Evolutionary conservation across 2,329 filamentous ascomycete species (phyloP), one percentile per base, ranked within the genome.

Genomic region (Talaromyces sp.): DNA sequence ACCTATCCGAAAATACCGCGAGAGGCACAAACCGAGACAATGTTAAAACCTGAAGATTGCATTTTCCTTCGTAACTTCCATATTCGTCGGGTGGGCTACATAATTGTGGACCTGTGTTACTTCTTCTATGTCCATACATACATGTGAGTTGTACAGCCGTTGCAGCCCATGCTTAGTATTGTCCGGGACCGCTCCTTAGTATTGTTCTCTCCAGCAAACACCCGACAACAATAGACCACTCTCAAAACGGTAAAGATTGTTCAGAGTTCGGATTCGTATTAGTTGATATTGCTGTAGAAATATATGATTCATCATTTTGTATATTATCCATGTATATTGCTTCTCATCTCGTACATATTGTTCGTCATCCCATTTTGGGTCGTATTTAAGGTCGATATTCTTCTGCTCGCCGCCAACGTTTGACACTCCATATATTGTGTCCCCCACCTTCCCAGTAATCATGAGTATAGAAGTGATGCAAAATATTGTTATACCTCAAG

Each of bases 171-270:
- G 50, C 61, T 63, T 63, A 45, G 61, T 63, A 63, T 63, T 63
- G 61, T 63, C 13, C 39, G 49, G 49, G 27, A 33, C 19, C 45
- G 1, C 27, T 35, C 31, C 47, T 61, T 52, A 33, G 33, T 62
- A 62, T 62, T 62, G 60, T 62, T 62, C 60, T 50, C 49, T 37
- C 7, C 59, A 22, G 49, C 61, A 56, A 45, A 57, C 61, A 57
- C 37, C 35, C 60, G 39, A 43, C 31, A 41, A 61, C 22, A 41
- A 39, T 61, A 22, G 8, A 2, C 33, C 25, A 19, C 31, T 22
- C 43, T 50, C 31, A 54, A 35, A 22, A 11, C 11, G 52, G 52
- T 8, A 56, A 39, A 37, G 52, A 56, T 56, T 22, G 31, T 8
- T 33, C 33, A 37, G 52, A 22, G n/a, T 9, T 22, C 31, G 5